Conservation (phyloP, 2,329 filamentous ascomycete species). For the Talaromyces sp. region DNA sequence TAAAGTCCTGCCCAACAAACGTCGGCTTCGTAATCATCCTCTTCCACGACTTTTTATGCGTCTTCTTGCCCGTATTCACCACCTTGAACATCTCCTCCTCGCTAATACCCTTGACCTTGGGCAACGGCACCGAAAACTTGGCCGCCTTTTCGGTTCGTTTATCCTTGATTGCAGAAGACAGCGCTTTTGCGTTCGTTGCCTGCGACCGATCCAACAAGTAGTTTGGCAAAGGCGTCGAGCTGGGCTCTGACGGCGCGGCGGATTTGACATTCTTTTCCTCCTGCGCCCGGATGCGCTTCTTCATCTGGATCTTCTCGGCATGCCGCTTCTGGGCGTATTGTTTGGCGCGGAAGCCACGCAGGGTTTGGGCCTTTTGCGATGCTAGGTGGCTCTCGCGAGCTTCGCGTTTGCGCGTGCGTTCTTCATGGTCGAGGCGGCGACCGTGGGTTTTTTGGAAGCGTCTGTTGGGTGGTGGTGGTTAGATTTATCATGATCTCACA, state of each 20-base stretch:
- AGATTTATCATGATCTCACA: background rate
- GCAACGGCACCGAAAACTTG: constrained; percentile 84
- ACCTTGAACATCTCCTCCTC: constrained; percentile 99
- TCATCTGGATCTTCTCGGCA: constrained; percentile 98
- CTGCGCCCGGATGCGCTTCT: constrained; percentile 87
- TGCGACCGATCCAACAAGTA: constrained; percentile 86
- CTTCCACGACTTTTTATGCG: constrained; percentile 70
- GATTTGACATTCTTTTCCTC: constrained; percentile 96
- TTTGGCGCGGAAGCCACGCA: constrained; percentile 88
- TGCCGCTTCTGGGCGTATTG: constrained; percentile 87
- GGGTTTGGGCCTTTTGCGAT: constrained; percentile 86
- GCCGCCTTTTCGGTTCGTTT: constrained; percentile 92
- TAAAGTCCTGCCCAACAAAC: constrained; percentile 90
- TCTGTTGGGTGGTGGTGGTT: constrained; percentile 8
- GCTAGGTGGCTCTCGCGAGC: constrained; percentile 86
- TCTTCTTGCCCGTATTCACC: constrained; percentile 93
- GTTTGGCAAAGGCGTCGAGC: constrained; percentile 69
- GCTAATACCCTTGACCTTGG: constrained; percentile 86
- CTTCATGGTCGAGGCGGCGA: constrained; percentile 69
- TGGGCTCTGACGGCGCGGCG: constrained; percentile 68
- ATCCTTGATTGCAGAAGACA: constrained; percentile 87
- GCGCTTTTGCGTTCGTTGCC: constrained; percentile 64
- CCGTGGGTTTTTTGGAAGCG: constrained; percentile 12
- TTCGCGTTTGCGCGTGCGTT: constrained; percentile 77
- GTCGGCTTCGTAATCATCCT: constrained; percentile 70